Evolutionary conservation across 352 stramenopile genomes (phyloP), one percentile per base, ranked within the genome.

Genomic region (Globisporangium canariense): DNA sequence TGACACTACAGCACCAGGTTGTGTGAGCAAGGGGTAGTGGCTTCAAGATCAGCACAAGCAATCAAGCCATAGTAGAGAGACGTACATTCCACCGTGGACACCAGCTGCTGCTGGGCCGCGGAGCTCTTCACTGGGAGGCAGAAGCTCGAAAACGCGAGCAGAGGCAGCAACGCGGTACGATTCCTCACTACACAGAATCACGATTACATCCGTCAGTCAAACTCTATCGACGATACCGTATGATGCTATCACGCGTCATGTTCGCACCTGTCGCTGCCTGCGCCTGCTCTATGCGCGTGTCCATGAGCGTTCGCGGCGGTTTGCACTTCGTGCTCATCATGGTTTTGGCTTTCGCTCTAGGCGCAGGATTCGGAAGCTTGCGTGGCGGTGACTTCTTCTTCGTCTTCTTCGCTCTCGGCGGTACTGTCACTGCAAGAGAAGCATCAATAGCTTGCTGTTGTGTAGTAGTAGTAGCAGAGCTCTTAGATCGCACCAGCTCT

Each of bases 271-370:
- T 18, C 1, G 28, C 16, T 25, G 68, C 46, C 41, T 69, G 62
- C 3, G 69, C 62, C 56, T 73, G 40, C 28, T 55, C 51, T 22
- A 67, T 63, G 45, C 61, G 43, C 30, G 46, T 40, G 1, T 79
- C 66, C 13, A 64, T 69, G 20, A 66, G n/a, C 32, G 40, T 58
- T 14, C 18, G 40, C 0, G 20, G 30, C 51, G 64, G 49, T 28
- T 61, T 65, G 20, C 34, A 49, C 56, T 62, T 69, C 22, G 52
- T 51, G 28, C 11, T 49, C 30, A 52, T 45, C 22, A 75, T 52
- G 13, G 9, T 5, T 18, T 50, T 52, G 6, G 18, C 6, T 18
- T 57, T 52, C 10, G 36, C 32, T n/a, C 14, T 51, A 16, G n/a
- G 7, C 16, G 16, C 5, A 32, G 28, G 6, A 18, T 9, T 25